These are phyloP conservation scores for Circinella minor DNA, from an alignment of 371 early-diverging fungal species.

Conservation along the genomic window DNA sequence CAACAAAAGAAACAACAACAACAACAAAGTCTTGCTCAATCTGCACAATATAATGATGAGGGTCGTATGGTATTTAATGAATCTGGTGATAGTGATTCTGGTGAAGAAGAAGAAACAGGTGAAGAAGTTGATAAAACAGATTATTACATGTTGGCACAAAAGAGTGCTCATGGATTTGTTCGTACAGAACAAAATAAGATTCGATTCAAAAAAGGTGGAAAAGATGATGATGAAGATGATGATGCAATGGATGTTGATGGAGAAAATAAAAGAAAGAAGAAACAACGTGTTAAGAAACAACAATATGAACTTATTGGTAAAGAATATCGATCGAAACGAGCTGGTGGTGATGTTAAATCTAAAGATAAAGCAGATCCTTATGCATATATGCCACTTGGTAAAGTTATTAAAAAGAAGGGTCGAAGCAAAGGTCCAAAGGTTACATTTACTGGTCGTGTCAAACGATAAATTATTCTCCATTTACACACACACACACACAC, in stretches of 20 bases:
- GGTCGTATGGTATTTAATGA: conserved; percentile 87
- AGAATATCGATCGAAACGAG: conserved; percentile 76
- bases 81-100: conserved; percentile 36
- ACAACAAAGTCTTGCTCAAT: conserved; percentile 45
- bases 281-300: conserved; percentile 27
- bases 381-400: conserved; percentile 91
- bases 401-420: conserved; percentile 58
- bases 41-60: conserved; percentile 60
- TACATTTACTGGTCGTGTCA: conserved; percentile 52
- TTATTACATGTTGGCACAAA: conserved; percentile 83
- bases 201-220: conserved; percentile 82
- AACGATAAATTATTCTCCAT: conserved; percentile 32
- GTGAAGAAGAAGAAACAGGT: conserved; percentile 46
- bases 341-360: conserved; percentile 93
- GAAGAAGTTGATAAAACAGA: conserved; percentile 61
- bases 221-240: conserved; percentile 55
- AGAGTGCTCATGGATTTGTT: conserved; percentile 83
- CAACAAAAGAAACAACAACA: conserved; percentile 57
- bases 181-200: conserved; percentile 84
- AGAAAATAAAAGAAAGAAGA: conserved; percentile 28
- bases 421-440: conserved; percentile 39
- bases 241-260: conserved; percentile 63
- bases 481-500: too few relatives aligned
- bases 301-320: conserved; percentile 50
- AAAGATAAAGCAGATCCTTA: conserved; percentile 90